These are phyloP conservation scores for Geosmithia morbida DNA, from an alignment of 2,329 filamentous ascomycete species.

Conservation along the genomic window DNA sequence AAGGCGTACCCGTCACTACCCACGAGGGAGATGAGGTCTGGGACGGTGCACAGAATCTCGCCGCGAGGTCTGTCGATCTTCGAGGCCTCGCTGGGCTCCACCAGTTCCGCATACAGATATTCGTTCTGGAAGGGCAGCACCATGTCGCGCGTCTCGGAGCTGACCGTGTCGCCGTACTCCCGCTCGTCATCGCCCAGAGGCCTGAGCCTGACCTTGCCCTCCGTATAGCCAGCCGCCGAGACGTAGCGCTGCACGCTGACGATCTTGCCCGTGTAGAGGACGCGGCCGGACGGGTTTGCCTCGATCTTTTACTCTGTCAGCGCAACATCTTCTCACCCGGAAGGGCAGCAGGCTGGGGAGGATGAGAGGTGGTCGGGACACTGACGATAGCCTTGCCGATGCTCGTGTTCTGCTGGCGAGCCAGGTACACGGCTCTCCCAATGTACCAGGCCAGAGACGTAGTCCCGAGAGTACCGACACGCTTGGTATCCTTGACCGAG, in stretches of 20 bases:
- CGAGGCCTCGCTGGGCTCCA: conserved; percentile 12
- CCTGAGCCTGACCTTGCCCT: conserved; percentile 43
- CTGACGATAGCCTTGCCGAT: background rate
- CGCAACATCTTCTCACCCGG: conserved; percentile 16
- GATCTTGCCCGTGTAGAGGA: conserved; percentile 52
- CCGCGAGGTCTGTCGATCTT: background rate
- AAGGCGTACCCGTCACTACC: conserved; percentile 40
- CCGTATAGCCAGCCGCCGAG: conserved; percentile 40
- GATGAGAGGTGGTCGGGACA: conserved; percentile 38
- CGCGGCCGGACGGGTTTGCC: conserved; percentile 32
- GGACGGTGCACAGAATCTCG: conserved; percentile 36
- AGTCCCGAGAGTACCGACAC: conserved; percentile 36
- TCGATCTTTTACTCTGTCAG: conserved; percentile 43
- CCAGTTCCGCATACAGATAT: conserved; percentile 45
- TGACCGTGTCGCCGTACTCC: conserved; percentile 10
- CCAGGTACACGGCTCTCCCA: conserved; percentile 40
- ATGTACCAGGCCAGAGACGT: conserved; percentile 42
- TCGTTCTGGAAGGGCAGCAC: conserved; percentile 64
- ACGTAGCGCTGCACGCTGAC: conserved; percentile 38
- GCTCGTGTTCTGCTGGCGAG: conserved; percentile 28
- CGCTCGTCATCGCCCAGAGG: conserved; percentile 12
- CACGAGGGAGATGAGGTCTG: conserved; percentile 42
- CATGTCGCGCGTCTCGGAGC: conserved; percentile 23
- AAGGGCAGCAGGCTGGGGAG: conserved; percentile 7
- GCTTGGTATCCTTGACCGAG: conserved; percentile 21